Evolutionary conservation across 2,329 filamentous ascomycete species (phyloP), one percentile per base, ranked within the genome.

Genomic region (Cordyceps tenuipes): DNA sequence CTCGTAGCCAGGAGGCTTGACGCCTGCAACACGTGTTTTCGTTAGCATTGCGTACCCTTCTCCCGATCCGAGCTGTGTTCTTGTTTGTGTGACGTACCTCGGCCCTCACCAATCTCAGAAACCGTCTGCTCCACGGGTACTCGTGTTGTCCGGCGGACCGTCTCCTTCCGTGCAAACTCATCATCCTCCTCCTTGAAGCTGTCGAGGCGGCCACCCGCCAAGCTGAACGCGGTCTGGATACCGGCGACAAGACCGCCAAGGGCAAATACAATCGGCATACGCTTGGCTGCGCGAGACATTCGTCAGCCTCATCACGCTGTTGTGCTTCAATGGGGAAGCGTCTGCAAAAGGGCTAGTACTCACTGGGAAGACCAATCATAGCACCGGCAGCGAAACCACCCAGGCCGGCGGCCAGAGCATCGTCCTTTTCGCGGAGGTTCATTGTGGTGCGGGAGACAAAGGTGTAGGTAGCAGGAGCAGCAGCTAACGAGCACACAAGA

Each of bases 361-460:
- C 82, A 96, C 91, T 82, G 68, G 80, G 79, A 61, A 95, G 72
- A 59, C 91, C 92, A 50, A 92, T 69, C 58, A 90, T 79, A 48
- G 85, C 79, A 65, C 92, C 92, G 54, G 82, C 85, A 55, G 89
- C 77, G 74, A 94, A 91, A 59, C 91, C 90, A 65, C 86, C 91
- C 63, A 91, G 78, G 46, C 84, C 82, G 60, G 86, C 78, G 73
- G 92, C 94, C 76, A 82, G 87, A 65, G 80, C 78, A 71, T 96
- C 92, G 62, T 96, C 84, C 77, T 88, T 91, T 75, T 91, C 82
- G 69, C 91, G 87, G 65, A 97, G 78, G 77, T 97, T 97, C 73
- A 90, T 90, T 50, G 88, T 81, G 54, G 90, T 88, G 67, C 82
- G 82, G 67, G 83, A 86, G 67, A 86, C 81, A 78, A 97, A 96